Percentiles rank a stretch among this genome's conserved stretches.
Evolutionary conservation across 1,284 basidiomycete genomes (phyloP).

Genomic region (Sanguinoderma infundibulare): DNA sequence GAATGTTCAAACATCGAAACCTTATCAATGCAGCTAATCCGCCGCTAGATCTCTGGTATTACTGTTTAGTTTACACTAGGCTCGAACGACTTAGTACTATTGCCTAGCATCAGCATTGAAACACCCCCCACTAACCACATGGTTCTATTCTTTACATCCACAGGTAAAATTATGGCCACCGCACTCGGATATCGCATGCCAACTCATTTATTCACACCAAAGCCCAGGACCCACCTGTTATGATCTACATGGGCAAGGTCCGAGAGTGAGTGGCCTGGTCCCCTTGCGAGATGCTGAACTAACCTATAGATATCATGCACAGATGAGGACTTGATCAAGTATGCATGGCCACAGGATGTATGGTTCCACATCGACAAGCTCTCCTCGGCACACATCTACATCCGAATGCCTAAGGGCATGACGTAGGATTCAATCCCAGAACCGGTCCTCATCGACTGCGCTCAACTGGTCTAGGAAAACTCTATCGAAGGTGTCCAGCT

Average conservation of each 20-base stretch:
- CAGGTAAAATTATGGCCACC: slow-evolving; percentile 4
- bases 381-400: slow-evolving; percentile 93
- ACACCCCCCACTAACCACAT: too few relatives aligned
- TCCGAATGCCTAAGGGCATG: slow-evolving; percentile 81
- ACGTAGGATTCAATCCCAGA: slow-evolving; percentile 89
- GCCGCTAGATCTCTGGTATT: too few relatives aligned
- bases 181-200: neutral
- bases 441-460: too few relatives aligned
- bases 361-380: slow-evolving; percentile 91
- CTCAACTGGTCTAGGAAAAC: too few relatives aligned
- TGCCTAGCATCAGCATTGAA: too few relatives aligned
- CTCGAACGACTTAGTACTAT: too few relatives aligned
- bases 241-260: too few relatives aligned
- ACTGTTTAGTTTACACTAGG: too few relatives aligned
- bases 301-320: slow-evolving; percentile 9
- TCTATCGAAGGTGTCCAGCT: too few relatives aligned
- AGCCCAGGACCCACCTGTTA: slow-evolving; percentile 67
- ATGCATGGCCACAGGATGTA: too few relatives aligned
- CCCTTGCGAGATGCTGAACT: slow-evolving; percentile 1
- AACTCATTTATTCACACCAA: neutral
- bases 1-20: too few relatives aligned
- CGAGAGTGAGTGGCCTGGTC: slow-evolving; percentile 75
- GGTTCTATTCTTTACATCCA: slow-evolving; percentile 25
- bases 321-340: slow-evolving; percentile 95
- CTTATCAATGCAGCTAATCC: too few relatives aligned